Conservation (phyloP, 176 grass and related monocot species). For the Lolium rigidum region DNA sequence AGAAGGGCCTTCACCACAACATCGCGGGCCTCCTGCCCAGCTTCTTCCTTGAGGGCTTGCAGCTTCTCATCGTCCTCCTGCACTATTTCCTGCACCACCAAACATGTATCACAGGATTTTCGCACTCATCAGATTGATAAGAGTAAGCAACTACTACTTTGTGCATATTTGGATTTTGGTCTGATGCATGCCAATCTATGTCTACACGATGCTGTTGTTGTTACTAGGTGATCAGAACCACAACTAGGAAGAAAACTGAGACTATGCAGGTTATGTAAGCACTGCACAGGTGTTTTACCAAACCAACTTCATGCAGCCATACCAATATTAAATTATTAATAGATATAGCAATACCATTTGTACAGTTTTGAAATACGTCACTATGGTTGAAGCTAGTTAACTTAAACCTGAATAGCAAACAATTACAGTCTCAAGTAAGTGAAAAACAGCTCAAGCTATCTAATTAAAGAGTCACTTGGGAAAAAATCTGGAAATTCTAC, state of each 20-base stretch:
- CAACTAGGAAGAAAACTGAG: background rate
- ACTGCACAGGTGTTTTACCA: background rate
- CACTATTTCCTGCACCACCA: constrained; percentile 57
- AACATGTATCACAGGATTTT: background rate
- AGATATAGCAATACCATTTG: background rate
- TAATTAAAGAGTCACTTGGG: background rate
- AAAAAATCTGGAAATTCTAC: background rate
- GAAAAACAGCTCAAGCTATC: background rate
- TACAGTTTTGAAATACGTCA: constrained; percentile 2
- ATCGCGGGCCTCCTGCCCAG: background rate
- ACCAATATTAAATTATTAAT: background rate
- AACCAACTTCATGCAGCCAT: background rate
- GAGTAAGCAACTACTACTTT: background rate
- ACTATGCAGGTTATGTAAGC: background rate
- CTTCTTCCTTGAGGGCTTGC: constrained; percentile 47
- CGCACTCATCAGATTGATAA: background rate
- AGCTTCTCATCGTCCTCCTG: constrained; percentile 63
- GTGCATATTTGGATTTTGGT: background rate
- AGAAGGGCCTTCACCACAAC: constrained; percentile 23
- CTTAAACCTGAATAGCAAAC: background rate
- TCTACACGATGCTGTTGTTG: background rate
- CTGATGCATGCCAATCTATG: background rate
- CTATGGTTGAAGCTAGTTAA: background rate
- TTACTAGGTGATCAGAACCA: background rate
- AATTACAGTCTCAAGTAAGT: background rate